Conservation (phyloP, 345 rosid genomes). For the Sisymbrium altissimum region DNA sequence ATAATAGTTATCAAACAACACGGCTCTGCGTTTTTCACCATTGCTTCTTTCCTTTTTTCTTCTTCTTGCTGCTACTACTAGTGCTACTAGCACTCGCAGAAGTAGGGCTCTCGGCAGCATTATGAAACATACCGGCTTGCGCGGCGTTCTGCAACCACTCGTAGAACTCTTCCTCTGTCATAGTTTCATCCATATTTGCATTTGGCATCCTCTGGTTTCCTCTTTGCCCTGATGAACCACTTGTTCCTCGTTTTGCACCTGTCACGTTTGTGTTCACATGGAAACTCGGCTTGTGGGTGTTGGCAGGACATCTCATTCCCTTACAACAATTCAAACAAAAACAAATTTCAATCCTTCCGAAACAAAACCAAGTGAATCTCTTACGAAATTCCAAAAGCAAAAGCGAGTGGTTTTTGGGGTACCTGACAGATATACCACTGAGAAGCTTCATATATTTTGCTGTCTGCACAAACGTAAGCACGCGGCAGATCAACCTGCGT, state of each 20-base stretch:
- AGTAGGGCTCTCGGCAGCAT: slow-evolving; percentile 41
- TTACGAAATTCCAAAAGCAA: background rate
- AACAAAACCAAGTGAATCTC: background rate
- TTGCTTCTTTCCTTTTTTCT: slow-evolving; percentile 82
- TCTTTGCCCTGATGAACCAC: slow-evolving; percentile 53
- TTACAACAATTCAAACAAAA: slow-evolving; percentile 34
- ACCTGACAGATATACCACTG: slow-evolving; percentile 99
- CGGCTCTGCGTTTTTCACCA: slow-evolving; percentile 38
- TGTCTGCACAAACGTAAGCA: slow-evolving; percentile 87
- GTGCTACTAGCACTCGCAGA: slow-evolving; percentile 36
- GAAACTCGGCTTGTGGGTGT: slow-evolving; percentile 95
- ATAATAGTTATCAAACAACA: slow-evolving; percentile 1
- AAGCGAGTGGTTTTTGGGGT: background rate
- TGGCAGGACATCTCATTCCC: slow-evolving; percentile 96
- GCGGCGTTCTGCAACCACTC: slow-evolving; percentile 92
- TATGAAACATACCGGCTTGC: slow-evolving; percentile 74
- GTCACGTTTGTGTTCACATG: slow-evolving; percentile 81
- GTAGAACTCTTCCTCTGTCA: slow-evolving; percentile 83
- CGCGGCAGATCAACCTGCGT: slow-evolving; percentile 73
- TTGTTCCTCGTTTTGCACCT: slow-evolving; percentile 56
- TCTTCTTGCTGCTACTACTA: slow-evolving; percentile 50
- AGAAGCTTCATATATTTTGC: slow-evolving; percentile 85
- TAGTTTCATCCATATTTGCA: slow-evolving; percentile 66
- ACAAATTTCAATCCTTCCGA: slow-evolving; percentile 6
- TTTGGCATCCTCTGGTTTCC: slow-evolving; percentile 49